Percentiles rank a stretch among this genome's conserved stretches.
phyloP scores from a whole-genome alignment of 305 asterid genomes.

The Fraxinus paxiana region DNA sequence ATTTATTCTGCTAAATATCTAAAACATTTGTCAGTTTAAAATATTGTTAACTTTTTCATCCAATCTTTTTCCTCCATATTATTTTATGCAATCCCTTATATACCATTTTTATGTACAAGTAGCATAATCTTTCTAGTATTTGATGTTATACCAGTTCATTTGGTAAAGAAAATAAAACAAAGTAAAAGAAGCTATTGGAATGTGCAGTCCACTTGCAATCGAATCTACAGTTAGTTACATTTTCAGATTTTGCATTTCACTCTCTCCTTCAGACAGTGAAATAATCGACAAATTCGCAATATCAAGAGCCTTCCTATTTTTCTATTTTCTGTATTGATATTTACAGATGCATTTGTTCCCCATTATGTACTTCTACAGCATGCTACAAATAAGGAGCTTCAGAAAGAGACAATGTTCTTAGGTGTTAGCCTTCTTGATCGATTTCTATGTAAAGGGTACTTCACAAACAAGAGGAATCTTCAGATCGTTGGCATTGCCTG shows the following conservation, averaged over 20 bases:
- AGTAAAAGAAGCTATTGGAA: background rate
- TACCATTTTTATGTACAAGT: background rate
- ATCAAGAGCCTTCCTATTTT: background rate
- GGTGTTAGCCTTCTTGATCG: slow-evolving; percentile 81
- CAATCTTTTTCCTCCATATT: background rate
- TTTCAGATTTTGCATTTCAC: background rate
- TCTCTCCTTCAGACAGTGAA: background rate
- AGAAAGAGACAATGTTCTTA: slow-evolving; percentile 80
- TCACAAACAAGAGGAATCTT: slow-evolving; percentile 58
- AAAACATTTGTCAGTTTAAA: background rate
- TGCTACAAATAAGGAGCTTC: slow-evolving; percentile 60
- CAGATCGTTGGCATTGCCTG: slow-evolving; percentile 89
- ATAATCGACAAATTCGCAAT: background rate
- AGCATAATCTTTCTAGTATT: background rate
- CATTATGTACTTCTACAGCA: slow-evolving; percentile 43
- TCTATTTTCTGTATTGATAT: background rate
- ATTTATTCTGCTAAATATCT: background rate
- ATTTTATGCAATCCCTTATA: background rate
- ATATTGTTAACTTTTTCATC: no score
- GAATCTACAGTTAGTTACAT: background rate
- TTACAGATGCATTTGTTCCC: background rate
- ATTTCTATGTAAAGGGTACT: slow-evolving; percentile 75
- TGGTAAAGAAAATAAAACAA: background rate
- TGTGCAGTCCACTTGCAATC: background rate
- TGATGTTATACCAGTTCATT: background rate